phyloP scores from a whole-genome alignment of 192 early-diverging fungal species.

The Backusella tuberculispora region DNA sequence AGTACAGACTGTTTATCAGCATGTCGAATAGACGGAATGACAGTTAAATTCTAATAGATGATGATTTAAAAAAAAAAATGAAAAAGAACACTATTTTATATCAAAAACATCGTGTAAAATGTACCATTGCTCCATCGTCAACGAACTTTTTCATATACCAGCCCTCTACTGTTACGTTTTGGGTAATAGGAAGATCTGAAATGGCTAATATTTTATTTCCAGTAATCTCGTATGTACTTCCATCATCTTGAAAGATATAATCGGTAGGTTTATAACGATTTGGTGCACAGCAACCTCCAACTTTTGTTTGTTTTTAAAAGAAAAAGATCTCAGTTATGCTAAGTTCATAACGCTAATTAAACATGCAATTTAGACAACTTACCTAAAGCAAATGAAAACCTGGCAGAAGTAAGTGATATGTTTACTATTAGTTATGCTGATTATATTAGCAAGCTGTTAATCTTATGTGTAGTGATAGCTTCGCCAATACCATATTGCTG shows the following conservation, averaged over 20 bases:
- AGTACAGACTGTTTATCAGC: constrained; percentile 37
- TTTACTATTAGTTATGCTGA: constrained; percentile 17
- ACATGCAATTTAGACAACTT: not conserved
- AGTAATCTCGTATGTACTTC: constrained; percentile 18
- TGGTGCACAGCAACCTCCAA: constrained; percentile 41
- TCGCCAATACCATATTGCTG: constrained; percentile 27
- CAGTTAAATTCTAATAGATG: constrained; percentile 33
- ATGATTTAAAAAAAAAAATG: not conserved
- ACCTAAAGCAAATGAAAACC: constrained; percentile 33
- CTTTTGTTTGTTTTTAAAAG: constrained; percentile 18
- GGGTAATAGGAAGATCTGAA: constrained; percentile 28
- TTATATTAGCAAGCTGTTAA: not conserved
- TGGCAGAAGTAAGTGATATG: constrained; percentile 7
- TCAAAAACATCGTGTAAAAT: no score
- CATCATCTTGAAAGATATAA: constrained; percentile 31
- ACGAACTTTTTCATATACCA: constrained; percentile 40
- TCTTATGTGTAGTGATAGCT: not conserved
- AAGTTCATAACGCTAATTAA: not conserved
- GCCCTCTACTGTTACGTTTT: constrained; percentile 29
- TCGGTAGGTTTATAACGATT: constrained; percentile 30
- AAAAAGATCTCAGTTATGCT: not conserved
- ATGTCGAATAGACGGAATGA: constrained; percentile 28
- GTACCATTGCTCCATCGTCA: constrained; percentile 38
- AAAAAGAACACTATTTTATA: not conserved
- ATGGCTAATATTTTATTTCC: constrained; percentile 30